Percentiles rank a stretch among this genome's conserved stretches.
Evolutionary conservation across 2,329 filamentous ascomycete species (phyloP).

Genomic region (Paecilomyces niveus): DNA sequence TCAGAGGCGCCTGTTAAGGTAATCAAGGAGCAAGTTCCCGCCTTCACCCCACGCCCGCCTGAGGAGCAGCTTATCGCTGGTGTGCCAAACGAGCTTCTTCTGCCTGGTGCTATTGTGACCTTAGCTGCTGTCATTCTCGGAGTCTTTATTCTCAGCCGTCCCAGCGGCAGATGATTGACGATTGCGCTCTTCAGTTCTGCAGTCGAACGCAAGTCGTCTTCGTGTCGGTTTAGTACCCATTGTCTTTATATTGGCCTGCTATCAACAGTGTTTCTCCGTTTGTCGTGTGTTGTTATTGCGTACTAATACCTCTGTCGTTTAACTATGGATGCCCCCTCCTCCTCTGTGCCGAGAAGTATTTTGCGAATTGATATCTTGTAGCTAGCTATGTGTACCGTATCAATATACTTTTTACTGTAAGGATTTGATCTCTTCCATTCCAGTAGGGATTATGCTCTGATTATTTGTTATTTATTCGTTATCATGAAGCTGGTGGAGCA

Average conservation of each 20-base stretch:
- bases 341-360: background rate
- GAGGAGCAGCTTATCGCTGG: conserved; percentile 79
- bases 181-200: background rate
- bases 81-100: conserved; percentile 85
- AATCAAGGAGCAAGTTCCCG: conserved; percentile 37
- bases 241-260: background rate
- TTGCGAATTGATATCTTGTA: background rate
- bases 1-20: conserved; percentile 32
- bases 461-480: background rate
- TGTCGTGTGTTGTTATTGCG: background rate
- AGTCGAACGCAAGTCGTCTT: background rate
- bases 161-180: conserved; percentile 40
- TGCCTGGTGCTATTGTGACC: conserved; percentile 92
- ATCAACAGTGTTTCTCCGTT: background rate
- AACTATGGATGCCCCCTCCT: conserved; percentile 1
- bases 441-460: no score
- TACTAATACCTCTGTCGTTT: background rate
- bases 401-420: no score
- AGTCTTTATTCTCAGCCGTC: conserved; percentile 80
- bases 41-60: conserved; percentile 43
- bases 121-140: conserved; percentile 88
- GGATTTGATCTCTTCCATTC: no score
- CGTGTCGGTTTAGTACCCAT: background rate
- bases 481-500: background rate
- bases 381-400: background rate